A percentile compares a stretch with the other conserved stretches of the same genome.
phyloP scores from a whole-genome alignment of 345 rosid genomes.

The Geranium brycei region DNA sequence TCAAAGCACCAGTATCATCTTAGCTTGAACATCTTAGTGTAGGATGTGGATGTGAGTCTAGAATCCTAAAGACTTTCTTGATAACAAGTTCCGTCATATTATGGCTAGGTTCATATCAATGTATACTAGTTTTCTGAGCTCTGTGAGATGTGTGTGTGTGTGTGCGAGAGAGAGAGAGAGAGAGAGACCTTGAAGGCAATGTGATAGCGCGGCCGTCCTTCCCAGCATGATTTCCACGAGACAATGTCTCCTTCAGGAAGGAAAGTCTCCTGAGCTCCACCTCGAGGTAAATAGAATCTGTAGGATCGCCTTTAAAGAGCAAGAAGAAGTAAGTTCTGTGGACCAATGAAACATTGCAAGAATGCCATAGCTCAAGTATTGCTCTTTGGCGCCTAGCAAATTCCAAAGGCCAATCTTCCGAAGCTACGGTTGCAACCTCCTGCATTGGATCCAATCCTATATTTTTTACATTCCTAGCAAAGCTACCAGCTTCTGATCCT shows the following conservation, averaged over 20 bases:
- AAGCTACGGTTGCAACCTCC: constrained; percentile 19
- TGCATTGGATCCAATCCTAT: constrained; percentile 50
- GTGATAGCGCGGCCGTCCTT: constrained; percentile 51
- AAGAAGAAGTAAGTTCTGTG: constrained; percentile 91
- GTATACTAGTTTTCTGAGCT: too few species aligned
- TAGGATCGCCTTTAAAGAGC: constrained; percentile 84
- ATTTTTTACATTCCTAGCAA: constrained; percentile 37
- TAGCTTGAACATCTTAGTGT: too few species aligned
- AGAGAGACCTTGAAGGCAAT: constrained; percentile 53
- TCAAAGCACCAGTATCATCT: too few species aligned
- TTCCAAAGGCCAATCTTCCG: constrained; percentile 47
- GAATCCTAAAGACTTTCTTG: too few species aligned
- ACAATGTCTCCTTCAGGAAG: constrained; percentile 69
- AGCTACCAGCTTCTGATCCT: constrained; percentile 17
- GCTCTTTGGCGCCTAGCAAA: constrained; percentile 53
- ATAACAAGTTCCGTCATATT: too few species aligned
- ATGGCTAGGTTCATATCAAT: too few species aligned
- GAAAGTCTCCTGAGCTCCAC: constrained; percentile 84
- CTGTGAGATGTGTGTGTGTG: too few species aligned
- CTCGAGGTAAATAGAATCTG: constrained; percentile 82
- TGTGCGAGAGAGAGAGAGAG: constrained; percentile 7
- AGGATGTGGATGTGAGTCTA: too few species aligned
- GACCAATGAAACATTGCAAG: constrained; percentile 67
- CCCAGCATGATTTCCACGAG: constrained; percentile 41
- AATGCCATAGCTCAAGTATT: constrained; percentile 75